Conservation (phyloP, 1,284 basidiomycete genomes). For the Porphyrellus sp. region DNA sequence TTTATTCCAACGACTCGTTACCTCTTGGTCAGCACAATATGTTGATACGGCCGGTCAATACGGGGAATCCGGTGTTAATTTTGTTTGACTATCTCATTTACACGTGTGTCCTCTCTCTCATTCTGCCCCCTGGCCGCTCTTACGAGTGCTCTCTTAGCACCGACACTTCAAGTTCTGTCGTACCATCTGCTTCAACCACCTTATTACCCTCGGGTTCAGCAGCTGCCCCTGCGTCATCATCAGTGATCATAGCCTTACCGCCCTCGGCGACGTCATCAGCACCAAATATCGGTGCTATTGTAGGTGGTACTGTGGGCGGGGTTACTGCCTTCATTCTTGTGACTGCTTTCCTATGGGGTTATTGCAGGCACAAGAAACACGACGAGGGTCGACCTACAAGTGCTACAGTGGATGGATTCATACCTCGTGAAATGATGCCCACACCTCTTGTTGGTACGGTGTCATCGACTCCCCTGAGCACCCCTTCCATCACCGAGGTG, state of each 20-base stretch:
- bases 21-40: constrained; percentile 10
- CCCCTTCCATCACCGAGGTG: not conserved
- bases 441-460: not conserved
- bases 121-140: not conserved
- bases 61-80: not conserved
- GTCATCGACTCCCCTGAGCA: not conserved
- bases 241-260: too few relatives aligned
- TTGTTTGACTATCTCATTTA: constrained; percentile 20
- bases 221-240: not conserved
- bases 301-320: not conserved
- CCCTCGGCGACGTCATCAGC: not conserved
- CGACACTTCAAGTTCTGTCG: not conserved
- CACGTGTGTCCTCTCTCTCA: constrained; percentile 3
- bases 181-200: too few relatives aligned
- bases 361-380: not conserved
- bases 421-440: not conserved
- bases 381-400: not conserved
- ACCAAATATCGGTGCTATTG: not conserved
- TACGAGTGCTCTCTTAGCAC: constrained; percentile 4
- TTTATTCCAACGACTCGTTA: constrained; percentile 14
- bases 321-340: not conserved
- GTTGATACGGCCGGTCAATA: constrained; percentile 2
- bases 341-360: not conserved
- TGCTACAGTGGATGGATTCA: not conserved
- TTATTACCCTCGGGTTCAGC: too few relatives aligned